phyloP scores from a whole-genome alignment of 2,329 filamentous ascomycete species.

The Aspergillus pseudoterreus region DNA sequence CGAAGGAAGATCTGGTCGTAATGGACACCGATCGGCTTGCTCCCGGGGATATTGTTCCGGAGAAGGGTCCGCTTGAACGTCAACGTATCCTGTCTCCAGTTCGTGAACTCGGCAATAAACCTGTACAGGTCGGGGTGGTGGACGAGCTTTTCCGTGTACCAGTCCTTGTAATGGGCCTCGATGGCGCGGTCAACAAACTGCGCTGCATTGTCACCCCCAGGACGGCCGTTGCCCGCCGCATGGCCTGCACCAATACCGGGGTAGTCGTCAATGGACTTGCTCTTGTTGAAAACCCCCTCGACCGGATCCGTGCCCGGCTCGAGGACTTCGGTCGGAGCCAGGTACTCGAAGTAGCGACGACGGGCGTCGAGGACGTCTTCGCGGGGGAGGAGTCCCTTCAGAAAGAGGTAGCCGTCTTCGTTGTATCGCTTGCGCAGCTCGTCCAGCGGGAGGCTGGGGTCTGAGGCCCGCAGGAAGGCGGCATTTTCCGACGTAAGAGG shows the following conservation, averaged over 20 bases:
- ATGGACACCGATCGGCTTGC: conserved; percentile 58
- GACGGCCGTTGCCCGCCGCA: conserved; percentile 42
- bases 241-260: conserved; percentile 55
- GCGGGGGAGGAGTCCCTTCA: conserved; percentile 54
- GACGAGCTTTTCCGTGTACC: conserved; percentile 54
- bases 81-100: conserved; percentile 51
- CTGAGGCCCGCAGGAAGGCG: conserved; percentile 41
- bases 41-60: conserved; percentile 55
- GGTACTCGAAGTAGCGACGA: conserved; percentile 51
- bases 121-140: conserved; percentile 49
- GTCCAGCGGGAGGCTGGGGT: conserved; percentile 43
- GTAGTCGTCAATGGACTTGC: conserved; percentile 42
- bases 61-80: conserved; percentile 49
- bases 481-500: conserved; percentile 45
- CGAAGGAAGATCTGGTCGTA: conserved; percentile 59
- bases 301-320: conserved; percentile 50
- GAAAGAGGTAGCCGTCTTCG: conserved; percentile 53
- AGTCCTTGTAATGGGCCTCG: conserved; percentile 51
- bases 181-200: conserved; percentile 51
- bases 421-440: conserved; percentile 47
- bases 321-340: conserved; percentile 55
- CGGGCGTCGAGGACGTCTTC: conserved; percentile 52
- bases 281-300: conserved; percentile 52
- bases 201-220: conserved; percentile 42
- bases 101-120: conserved; percentile 51